Evolutionary conservation across 768 basidiomycete species (phyloP), one percentile per base, ranked within the genome.

Genomic region (Rhodosporidiobolus sp.): DNA sequence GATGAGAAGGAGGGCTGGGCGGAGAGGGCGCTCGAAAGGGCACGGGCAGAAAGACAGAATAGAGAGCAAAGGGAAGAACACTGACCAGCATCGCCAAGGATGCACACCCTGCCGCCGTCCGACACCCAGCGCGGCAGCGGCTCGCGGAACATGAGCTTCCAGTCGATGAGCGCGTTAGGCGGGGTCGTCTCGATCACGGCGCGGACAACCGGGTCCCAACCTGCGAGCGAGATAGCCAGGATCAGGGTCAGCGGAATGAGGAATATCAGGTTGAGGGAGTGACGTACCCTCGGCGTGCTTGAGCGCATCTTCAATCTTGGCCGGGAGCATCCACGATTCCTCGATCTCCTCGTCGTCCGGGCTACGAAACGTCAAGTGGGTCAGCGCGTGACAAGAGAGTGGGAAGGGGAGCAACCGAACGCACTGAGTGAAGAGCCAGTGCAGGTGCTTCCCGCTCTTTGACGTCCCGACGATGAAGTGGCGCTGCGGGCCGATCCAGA

Each of bases 81-180:
- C 34, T 38, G 19, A n/a, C 52, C 63, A 19, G 63, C 63, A 19
- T 65, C 63, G 28, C 63, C 63, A 7, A 65, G 56, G 6, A 30
- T 65, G 53, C 26, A 11, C 14, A 30, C 3, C 11, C 68, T 34
- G 14, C 61, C 68, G 22, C n/a, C 38, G 20, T 34, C 24, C 24
- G 60, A 63, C 50, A 79, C 72, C 67, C 79, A 81, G 7, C 72
- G 76, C 17, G 77, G 78, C 1, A 79, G 71, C 26, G 78, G 78
- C 38, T 76, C 77, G 46, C 77, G 76, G 69, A 71, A 77, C n/a
- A 78, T 74, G 49, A 79, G 67, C 63, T 79, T 79, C 78, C 78
- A 79, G 70, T 79, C 76, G 63, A 78, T 65, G 30, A 62, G 46
- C 0, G 52, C 28, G 43, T 54, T 60, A 1, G 53, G 30, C 14